Conservation (phyloP, 352 stramenopile genomes). For the Globisporangium apiculatum region DNA sequence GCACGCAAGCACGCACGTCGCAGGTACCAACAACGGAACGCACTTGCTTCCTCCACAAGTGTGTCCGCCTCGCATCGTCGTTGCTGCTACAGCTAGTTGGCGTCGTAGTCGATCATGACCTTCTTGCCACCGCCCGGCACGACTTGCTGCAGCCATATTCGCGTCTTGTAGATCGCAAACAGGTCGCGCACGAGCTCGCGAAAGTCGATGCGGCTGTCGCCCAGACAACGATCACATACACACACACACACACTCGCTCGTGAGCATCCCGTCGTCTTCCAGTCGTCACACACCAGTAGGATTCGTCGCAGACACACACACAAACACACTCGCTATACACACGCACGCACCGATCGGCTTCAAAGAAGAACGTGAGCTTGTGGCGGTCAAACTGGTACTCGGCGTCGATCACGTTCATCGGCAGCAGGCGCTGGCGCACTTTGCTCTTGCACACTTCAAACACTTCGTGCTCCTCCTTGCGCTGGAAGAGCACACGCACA, state of each 20-base stretch:
- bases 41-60: neutral
- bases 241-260: neutral
- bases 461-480: constrained; percentile 93
- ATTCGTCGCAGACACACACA: neutral
- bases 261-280: neutral
- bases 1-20: neutral
- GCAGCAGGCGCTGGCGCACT: constrained; percentile 89
- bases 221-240: neutral
- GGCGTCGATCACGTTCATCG: constrained; percentile 97
- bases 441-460: constrained; percentile 96
- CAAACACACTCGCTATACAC: neutral
- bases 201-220: constrained; percentile 92
- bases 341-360: constrained; percentile 84
- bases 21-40: neutral
- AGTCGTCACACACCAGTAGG: neutral
- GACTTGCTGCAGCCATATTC: constrained; percentile 98
- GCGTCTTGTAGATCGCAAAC: constrained; percentile 98
- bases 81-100: constrained; percentile 27
- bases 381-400: constrained; percentile 98
- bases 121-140: constrained; percentile 71
- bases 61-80: neutral
- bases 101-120: constrained; percentile 41
- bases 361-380: constrained; percentile 99
- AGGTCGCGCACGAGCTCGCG: constrained; percentile 96
- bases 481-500: constrained; percentile 21